phyloP scores from a whole-genome alignment of 2,329 filamentous ascomycete species.

The Xylaria sp. region DNA sequence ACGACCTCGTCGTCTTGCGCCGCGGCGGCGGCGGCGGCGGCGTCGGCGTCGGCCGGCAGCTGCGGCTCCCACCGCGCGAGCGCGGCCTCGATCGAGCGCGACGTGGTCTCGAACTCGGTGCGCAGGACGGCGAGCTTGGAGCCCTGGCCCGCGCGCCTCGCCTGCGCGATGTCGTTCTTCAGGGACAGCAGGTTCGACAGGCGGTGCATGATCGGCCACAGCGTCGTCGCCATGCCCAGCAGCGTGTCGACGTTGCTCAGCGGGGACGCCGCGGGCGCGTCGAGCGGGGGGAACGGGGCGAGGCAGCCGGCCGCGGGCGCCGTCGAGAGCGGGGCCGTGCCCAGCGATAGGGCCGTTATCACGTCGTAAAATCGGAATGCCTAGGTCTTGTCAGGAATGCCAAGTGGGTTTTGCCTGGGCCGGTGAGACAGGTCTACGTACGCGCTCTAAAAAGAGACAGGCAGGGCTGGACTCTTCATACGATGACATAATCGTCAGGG shows the following conservation, averaged over 20 bases:
- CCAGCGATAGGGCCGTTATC: constrained; percentile 64
- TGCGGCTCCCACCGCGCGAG: constrained; percentile 59
- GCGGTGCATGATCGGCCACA: constrained; percentile 66
- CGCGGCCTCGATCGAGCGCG: constrained; percentile 58
- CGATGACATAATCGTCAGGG: constrained; percentile 62
- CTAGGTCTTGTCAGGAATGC: constrained; percentile 41
- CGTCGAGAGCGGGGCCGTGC: constrained; percentile 58
- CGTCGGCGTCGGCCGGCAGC: constrained; percentile 45
- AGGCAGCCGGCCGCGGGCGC: constrained; percentile 51
- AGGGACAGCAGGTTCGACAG: constrained; percentile 58
- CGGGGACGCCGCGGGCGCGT: constrained; percentile 48
- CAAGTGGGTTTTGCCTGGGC: not conserved
- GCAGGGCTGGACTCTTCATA: constrained; percentile 52
- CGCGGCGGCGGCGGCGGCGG: constrained; percentile 41
- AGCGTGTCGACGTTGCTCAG: constrained; percentile 59
- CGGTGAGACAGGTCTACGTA: constrained; percentile 34
- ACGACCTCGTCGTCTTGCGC: constrained; percentile 35
- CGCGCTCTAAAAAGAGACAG: constrained; percentile 60
- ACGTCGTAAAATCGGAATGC: constrained; percentile 69
- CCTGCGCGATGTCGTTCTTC: constrained; percentile 54
- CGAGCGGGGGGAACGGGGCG: constrained; percentile 50
- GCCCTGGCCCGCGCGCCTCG: constrained; percentile 44
- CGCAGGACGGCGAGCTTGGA: constrained; percentile 52
- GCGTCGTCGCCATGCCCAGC: constrained; percentile 62
- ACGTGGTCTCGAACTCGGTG: constrained; percentile 54